These are phyloP conservation scores for Leccinum pallidistipes DNA, from an alignment of 1,284 basidiomycete species.

Conservation along the genomic window DNA sequence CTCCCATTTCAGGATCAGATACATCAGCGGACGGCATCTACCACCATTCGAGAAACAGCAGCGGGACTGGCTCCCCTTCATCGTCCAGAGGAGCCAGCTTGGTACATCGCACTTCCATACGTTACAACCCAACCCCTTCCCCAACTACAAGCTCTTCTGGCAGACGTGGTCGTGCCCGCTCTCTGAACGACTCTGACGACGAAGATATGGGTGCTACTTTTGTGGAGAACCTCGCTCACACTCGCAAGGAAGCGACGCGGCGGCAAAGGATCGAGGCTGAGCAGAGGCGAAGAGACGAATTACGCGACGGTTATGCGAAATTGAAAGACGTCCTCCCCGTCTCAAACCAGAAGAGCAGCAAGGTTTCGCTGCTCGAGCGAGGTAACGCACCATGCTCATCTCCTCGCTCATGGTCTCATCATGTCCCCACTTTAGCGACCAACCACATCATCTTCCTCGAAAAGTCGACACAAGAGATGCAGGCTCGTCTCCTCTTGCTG, in stretches of 20 bases:
- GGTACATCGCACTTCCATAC: conserved; percentile 65
- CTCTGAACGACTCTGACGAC: conserved; percentile 73
- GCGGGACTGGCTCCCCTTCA: conserved; percentile 70
- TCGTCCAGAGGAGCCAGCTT: conserved; percentile 71
- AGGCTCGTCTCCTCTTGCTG: conserved; percentile 58
- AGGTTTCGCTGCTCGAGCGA: conserved; percentile 84
- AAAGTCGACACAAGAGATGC: conserved; percentile 65
- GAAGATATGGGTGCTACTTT: conserved; percentile 66
- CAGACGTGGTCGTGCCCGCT: conserved; percentile 63
- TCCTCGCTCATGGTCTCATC: conserved; percentile 12
- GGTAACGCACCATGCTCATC: conserved; percentile 47
- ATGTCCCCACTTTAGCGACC: conserved; percentile 48
- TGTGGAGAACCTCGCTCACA: conserved; percentile 68
- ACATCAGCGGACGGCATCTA: conserved; percentile 78
- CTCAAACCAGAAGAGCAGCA: conserved; percentile 86
- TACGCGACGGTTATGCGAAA: conserved; percentile 84
- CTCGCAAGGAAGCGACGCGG: conserved; percentile 80
- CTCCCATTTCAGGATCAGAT: conserved; percentile 82
- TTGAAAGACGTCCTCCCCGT: conserved; percentile 83
- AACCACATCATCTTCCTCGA: conserved; percentile 73
- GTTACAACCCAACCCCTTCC: conserved; percentile 76
- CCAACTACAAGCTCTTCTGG: conserved; percentile 68
- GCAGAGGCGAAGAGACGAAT: conserved; percentile 82
- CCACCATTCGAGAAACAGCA: conserved; percentile 69
- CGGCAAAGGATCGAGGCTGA: conserved; percentile 84